phyloP scores from a whole-genome alignment of 2,329 filamentous ascomycete genomes.

The Lasiodiplodia citricola region DNA sequence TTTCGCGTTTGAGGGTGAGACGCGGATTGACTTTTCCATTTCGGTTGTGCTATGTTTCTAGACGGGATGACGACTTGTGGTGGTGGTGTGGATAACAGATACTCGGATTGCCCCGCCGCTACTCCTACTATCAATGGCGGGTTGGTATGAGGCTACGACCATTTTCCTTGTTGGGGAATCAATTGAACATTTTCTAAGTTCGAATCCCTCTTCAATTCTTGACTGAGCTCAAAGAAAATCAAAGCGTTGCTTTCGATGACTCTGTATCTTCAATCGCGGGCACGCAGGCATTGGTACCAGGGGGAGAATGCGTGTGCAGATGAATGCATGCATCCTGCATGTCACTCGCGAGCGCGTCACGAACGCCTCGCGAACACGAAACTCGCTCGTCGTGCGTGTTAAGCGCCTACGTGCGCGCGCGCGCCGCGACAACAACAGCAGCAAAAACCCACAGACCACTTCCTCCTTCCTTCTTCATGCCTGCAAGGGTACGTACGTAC shows the following conservation, averaged over 20 bases:
- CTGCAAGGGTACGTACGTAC: too few species aligned
- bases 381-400: background rate
- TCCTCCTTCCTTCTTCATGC: too few species aligned
- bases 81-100: background rate
- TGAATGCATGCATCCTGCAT: background rate
- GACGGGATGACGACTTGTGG: background rate
- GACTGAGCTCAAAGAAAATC: background rate
- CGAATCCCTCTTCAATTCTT: background rate
- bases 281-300: background rate
- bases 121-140: background rate
- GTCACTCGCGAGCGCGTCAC: conserved; percentile 11
- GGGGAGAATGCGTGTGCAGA: background rate
- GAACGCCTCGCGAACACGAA: conserved; percentile 18
- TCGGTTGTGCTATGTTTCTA: conserved; percentile 1
- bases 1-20: background rate
- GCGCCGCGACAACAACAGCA: background rate
- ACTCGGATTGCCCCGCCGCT: background rate
- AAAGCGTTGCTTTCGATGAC: too few species aligned
- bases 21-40: background rate
- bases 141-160: background rate
- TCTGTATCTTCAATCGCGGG: background rate
- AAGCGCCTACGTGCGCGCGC: background rate
- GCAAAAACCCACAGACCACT: background rate
- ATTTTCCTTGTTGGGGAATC: background rate
- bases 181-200: background rate